A percentile compares a stretch with the other conserved stretches of the same genome.
These are phyloP conservation scores for Sanghuangporus baumii DNA, from an alignment of 1,284 basidiomycete species.

Conservation along the genomic window DNA sequence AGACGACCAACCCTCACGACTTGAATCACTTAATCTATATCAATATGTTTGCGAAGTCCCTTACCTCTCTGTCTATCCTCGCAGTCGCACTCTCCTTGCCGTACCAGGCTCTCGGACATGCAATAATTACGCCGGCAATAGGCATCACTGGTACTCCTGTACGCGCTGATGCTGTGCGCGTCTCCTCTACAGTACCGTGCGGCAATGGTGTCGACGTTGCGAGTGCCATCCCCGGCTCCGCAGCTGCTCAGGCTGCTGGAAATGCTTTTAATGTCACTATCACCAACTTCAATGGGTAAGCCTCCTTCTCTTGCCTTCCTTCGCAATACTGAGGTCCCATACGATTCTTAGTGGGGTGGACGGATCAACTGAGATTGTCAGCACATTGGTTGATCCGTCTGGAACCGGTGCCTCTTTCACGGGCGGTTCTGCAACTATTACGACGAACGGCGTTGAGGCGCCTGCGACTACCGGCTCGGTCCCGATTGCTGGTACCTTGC, in stretches of 20 bases:
- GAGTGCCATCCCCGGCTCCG: slow-evolving; percentile 35
- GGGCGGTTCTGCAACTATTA: slow-evolving; percentile 26
- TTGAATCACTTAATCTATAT: background rate
- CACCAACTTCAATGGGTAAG: slow-evolving; percentile 48
- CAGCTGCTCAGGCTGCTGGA: slow-evolving; percentile 34
- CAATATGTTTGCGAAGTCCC: slow-evolving; percentile 3
- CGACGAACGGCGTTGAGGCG: slow-evolving; percentile 34
- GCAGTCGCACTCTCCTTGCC: slow-evolving; percentile 26
- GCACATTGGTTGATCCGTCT: slow-evolving; percentile 32
- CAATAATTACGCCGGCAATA: slow-evolving; percentile 40
- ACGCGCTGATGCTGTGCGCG: slow-evolving; percentile 42
- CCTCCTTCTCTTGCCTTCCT: background rate
- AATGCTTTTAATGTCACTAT: slow-evolving; percentile 39
- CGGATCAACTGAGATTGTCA: slow-evolving; percentile 42
- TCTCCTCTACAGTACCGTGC: slow-evolving; percentile 35
- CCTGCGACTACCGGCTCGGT: slow-evolving; percentile 32
- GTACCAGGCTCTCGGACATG: slow-evolving; percentile 38
- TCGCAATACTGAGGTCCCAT: too few species aligned
- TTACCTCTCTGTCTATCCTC: slow-evolving; percentile 3
- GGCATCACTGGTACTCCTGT: slow-evolving; percentile 37
- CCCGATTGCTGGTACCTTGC: slow-evolving; percentile 37
- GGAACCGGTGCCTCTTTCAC: slow-evolving; percentile 35
- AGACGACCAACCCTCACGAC: background rate
- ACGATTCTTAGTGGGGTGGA: slow-evolving; percentile 32
- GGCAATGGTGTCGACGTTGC: slow-evolving; percentile 39